A percentile compares a stretch with the other conserved stretches of the same genome.
phyloP scores from a whole-genome alignment of 2,329 filamentous ascomycete species.

The Verticillium albo-atrum region DNA sequence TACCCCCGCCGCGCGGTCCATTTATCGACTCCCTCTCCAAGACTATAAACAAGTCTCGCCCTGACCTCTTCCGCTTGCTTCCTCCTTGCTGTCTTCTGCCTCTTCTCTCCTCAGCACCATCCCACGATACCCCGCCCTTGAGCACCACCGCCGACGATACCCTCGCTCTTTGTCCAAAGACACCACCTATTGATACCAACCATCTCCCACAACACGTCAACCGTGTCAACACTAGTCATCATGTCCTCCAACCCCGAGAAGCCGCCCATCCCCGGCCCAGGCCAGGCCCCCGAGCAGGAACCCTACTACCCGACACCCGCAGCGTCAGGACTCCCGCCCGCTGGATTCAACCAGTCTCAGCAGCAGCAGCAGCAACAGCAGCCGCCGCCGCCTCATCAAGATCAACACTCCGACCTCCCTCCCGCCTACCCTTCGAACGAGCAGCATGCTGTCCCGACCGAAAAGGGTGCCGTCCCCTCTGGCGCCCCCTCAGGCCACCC shows the following conservation, averaged over 20 bases:
- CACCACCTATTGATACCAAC: neutral
- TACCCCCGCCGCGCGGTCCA: neutral
- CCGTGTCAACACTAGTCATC: neutral
- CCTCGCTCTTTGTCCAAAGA: too few species aligned
- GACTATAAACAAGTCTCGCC: neutral
- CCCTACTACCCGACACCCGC: neutral
- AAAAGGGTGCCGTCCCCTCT: neutral
- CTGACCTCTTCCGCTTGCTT: neutral
- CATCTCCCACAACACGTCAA: neutral
- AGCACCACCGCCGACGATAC: neutral
- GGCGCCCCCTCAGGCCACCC: neutral
- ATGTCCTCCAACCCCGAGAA: slow-evolving; percentile 10
- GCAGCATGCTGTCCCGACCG: neutral
- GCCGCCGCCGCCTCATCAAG: too few species aligned
- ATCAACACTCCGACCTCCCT: slow-evolving; percentile 9
- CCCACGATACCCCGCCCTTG: neutral
- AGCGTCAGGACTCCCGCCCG: neutral
- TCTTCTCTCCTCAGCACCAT: neutral
- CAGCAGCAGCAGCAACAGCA: slow-evolving; percentile 2
- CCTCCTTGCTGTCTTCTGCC: neutral
- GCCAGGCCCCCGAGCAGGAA: neutral
- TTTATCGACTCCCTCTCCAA: neutral
- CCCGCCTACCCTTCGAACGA: slow-evolving; percentile 6
- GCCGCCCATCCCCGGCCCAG: slow-evolving; percentile 4
- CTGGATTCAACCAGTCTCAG: neutral